Percentiles rank a stretch among this genome's conserved stretches.
These are phyloP conservation scores for Fusarium zealandicum DNA, from an alignment of 2,329 filamentous ascomycete genomes.

Conservation along the genomic window DNA sequence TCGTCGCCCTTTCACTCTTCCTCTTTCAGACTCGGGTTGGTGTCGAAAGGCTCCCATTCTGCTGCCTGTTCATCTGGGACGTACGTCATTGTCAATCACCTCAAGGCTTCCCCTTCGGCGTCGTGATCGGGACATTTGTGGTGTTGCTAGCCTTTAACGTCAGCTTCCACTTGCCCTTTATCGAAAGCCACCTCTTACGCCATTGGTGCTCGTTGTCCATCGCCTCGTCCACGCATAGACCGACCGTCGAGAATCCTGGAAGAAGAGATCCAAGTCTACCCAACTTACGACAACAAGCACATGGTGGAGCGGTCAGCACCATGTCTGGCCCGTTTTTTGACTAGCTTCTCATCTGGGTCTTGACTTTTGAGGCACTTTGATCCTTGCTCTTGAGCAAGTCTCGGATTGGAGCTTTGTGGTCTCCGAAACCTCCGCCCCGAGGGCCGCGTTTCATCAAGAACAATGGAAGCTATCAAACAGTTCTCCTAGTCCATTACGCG, in stretches of 20 bases:
- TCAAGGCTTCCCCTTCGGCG: too few species aligned
- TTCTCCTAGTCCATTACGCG: neutral
- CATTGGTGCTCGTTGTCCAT: constrained; percentile 12
- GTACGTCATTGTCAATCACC: neutral
- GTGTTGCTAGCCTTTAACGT: too few species aligned
- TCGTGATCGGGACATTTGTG: too few species aligned
- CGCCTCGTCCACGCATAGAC: constrained; percentile 1
- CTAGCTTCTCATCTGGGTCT: constrained; percentile 22
- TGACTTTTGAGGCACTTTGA: constrained; percentile 17
- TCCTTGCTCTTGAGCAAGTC: constrained; percentile 18
- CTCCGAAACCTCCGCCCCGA: constrained; percentile 31
- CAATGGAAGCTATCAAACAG: constrained; percentile 5
- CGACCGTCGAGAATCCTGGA: constrained; percentile 3
- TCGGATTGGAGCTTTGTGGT: neutral
- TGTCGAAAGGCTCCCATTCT: constrained; percentile 3
- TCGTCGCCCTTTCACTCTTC: constrained; percentile 4
- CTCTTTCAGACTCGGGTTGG: neutral
- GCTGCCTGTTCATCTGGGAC: neutral
- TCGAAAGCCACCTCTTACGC: constrained; percentile 1
- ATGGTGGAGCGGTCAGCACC: constrained; percentile 26
- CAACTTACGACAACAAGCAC: constrained; percentile 21
- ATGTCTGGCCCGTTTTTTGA: constrained; percentile 24
- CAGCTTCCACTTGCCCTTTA: neutral
- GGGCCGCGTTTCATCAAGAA: constrained; percentile 12
- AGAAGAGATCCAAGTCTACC: constrained; percentile 7